Conservation (phyloP, 768 basidiomycete genomes). For the Boletus reticulatus region DNA sequence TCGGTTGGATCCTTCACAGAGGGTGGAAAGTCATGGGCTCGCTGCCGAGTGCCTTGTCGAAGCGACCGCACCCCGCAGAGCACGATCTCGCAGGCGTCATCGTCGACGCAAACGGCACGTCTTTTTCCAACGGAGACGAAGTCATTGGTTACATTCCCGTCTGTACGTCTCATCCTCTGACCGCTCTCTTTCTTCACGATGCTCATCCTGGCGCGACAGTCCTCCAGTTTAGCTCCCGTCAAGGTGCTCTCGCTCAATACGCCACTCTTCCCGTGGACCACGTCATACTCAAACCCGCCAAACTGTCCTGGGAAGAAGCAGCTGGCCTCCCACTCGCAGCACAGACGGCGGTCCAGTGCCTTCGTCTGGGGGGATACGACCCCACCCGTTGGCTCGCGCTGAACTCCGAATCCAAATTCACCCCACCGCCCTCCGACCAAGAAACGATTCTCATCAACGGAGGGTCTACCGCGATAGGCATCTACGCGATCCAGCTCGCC, state of each 20-base stretch:
- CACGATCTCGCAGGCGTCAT: slow-evolving; percentile 64
- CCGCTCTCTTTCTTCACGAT: too few relatives aligned
- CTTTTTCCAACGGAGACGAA: slow-evolving; percentile 56
- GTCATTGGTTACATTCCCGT: slow-evolving; percentile 57
- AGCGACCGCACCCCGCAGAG: slow-evolving; percentile 54
- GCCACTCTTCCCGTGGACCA: slow-evolving; percentile 47
- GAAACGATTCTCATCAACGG: slow-evolving; percentile 69
- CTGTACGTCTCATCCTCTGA: slow-evolving; percentile 21
- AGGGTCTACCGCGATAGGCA: slow-evolving; percentile 65
- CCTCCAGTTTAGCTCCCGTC: slow-evolving; percentile 35
- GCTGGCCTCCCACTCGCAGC: slow-evolving; percentile 60
- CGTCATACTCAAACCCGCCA: slow-evolving; percentile 37
- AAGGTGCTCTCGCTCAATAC: slow-evolving; percentile 64
- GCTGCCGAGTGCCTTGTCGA: slow-evolving; percentile 45
- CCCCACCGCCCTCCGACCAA: slow-evolving; percentile 9
- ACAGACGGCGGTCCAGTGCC: slow-evolving; percentile 56
- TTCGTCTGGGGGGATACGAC: slow-evolving; percentile 47
- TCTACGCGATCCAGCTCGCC: slow-evolving; percentile 70
- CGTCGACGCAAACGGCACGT: slow-evolving; percentile 50
- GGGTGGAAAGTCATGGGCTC: slow-evolving; percentile 57
- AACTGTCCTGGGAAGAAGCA: slow-evolving; percentile 53
- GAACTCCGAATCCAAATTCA: neutral
- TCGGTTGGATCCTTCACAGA: slow-evolving; percentile 30
- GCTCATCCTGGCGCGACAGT: slow-evolving; percentile 7
- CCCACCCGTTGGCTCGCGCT: slow-evolving; percentile 28